Percentiles rank a stretch among this genome's conserved stretches.
Evolutionary conservation across 352 stramenopile genomes (phyloP).

Genomic region (Elongisporangium anandrum): DNA sequence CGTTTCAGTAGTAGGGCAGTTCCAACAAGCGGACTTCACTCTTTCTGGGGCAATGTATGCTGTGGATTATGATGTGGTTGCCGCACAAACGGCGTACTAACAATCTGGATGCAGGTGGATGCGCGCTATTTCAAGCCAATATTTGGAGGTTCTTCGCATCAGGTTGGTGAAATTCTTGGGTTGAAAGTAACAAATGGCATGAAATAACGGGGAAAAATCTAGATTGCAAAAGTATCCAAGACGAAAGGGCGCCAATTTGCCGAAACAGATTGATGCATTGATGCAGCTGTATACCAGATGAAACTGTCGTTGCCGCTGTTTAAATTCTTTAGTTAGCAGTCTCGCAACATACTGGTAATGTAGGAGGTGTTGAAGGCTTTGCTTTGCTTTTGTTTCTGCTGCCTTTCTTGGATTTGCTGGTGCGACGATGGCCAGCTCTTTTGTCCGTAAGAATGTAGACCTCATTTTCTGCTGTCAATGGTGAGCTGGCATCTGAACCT

Average conservation of each 20-base stretch:
- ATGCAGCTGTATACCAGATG: background rate
- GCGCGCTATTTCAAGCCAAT: slow-evolving; percentile 66
- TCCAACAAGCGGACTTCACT: slow-evolving; percentile 32
- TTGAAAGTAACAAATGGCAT: background rate
- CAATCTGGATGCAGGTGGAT: slow-evolving; percentile 30
- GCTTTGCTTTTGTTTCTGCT: background rate
- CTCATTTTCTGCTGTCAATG: background rate
- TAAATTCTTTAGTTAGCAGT: no score
- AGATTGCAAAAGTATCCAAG: background rate
- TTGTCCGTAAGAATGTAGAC: background rate
- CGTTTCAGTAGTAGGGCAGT: slow-evolving; percentile 16
- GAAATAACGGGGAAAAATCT: no score
- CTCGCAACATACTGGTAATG: no score
- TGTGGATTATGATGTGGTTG: background rate
- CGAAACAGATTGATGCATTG: background rate
- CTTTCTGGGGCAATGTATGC: slow-evolving; percentile 62
- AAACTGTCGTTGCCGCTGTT: no score
- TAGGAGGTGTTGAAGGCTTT: background rate
- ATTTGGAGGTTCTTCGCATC: slow-evolving; percentile 43
- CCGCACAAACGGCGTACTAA: background rate
- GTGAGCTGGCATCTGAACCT: background rate
- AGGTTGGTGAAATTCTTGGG: slow-evolving; percentile 5
- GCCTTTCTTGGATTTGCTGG: background rate
- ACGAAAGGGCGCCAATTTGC: background rate
- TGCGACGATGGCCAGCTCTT: background rate